Evolutionary conservation across 2,329 filamentous ascomycete genomes (phyloP), one percentile per base, ranked within the genome.

Genomic region (Lecanicillium sp.): DNA sequence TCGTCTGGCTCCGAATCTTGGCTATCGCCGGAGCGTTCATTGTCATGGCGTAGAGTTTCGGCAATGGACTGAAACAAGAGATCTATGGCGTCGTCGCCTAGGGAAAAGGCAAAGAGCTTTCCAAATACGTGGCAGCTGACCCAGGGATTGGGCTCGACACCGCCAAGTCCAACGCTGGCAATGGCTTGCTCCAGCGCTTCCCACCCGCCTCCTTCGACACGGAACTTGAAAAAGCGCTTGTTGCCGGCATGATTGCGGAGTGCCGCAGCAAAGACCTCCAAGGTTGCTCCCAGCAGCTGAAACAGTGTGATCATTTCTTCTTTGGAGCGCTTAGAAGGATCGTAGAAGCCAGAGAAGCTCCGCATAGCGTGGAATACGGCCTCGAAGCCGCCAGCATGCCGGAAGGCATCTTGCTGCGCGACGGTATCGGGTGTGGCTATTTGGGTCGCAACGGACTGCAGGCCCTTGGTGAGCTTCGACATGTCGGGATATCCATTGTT

Each of bases 171-270:
- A 63, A 83, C 81, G 62, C 80, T 81, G 52, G 78, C 79, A 68
- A 90, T 77, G 5, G 79, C 79, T 60, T 87, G 79, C 59, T 93
- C 84, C 47, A 96, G 64, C 7, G 82, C 79, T 54, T 82, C 75
- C 84, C 89, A 95, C 3, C 91, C 90, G 49, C 84, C 86, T 19
- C 80, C 83, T 50, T 87, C 79, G 24, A 94, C 81, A 55, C 81
- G 77, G 55, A 82, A 83, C 50, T 81, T 79, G 63, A 97, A 97
- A 69, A 91, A 96, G 56, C 87, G 81, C 59, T 84, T 79, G 67
- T 97, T 98, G 17, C 90, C 91, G 39, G 84, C 76, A 64, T 97
- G 90, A 38, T 82, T 81, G 46, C 81, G 79, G 55, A 98, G 77
- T 12, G 83, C 82, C 40, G 85, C 84, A 1, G 86, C 84, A 23